Evolutionary conservation across 2,329 filamentous ascomycete genomes (phyloP).

Genomic region (Dothidotthia symphoricarpi): DNA sequence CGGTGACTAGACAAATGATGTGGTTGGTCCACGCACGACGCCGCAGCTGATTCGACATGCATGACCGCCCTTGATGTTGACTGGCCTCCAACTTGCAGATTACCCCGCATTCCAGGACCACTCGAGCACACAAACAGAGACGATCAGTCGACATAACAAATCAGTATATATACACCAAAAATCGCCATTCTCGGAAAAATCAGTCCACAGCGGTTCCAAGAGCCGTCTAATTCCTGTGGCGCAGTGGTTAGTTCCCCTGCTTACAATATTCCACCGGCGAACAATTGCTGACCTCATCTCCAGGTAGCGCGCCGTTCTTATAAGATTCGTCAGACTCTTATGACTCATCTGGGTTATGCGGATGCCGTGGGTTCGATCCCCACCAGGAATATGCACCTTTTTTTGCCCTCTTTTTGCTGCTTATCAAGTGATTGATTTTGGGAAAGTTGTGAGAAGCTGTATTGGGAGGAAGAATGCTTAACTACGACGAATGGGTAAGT

Average conservation of each 20-base stretch:
- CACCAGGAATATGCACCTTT: constrained; percentile 24
- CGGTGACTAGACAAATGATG: constrained; percentile 10
- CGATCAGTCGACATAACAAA: neutral
- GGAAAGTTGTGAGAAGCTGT: no score
- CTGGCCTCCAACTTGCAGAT: no score
- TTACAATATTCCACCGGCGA: no score
- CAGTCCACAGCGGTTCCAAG: constrained; percentile 5
- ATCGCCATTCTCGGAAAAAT: constrained; percentile 13
- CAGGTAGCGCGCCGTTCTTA: constrained; percentile 52
- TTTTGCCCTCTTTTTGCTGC: constrained; percentile 8
- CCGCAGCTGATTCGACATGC: neutral
- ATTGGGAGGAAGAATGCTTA: no score
- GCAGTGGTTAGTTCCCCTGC: constrained; percentile 41
- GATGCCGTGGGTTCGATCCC: constrained; percentile 47
- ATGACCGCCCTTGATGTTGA: no score
- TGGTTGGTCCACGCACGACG: constrained; percentile 12
- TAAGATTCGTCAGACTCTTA: constrained; percentile 41
- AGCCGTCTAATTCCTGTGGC: constrained; percentile 39
- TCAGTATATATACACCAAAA: constrained; percentile 1
- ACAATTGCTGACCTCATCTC: no score
- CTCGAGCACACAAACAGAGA: no score
- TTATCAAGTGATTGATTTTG: constrained; percentile 1
- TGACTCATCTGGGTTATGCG: constrained; percentile 43
- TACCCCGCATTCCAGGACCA: no score
- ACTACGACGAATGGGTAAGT: no score